A percentile compares a stretch with the other conserved stretches of the same genome.
phyloP scores from a whole-genome alignment of 768 basidiomycete species.

The Tricholoma bakamatsutake region DNA sequence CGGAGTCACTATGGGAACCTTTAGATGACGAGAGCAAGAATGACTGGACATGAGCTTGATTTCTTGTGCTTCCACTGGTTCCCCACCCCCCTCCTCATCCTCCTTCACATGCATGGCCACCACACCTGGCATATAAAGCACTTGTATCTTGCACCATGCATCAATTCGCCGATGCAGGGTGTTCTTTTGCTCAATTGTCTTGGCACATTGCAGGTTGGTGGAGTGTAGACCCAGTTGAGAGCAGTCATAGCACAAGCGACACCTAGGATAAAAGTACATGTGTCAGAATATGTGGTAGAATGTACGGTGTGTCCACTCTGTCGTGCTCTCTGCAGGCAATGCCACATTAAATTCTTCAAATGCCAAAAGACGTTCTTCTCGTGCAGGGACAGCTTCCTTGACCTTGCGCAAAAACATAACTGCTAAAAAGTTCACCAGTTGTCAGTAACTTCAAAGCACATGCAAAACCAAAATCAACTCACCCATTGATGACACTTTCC shows the following conservation, averaged over 20 bases:
- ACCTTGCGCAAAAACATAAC: conserved; percentile 7
- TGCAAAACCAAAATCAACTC: neutral
- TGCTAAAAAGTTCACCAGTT: neutral
- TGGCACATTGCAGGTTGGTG: conserved; percentile 10
- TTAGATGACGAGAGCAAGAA: no score
- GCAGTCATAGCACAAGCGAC: neutral
- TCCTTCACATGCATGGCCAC: neutral
- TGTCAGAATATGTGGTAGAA: neutral
- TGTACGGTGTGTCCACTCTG: neutral
- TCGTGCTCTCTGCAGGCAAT: neutral
- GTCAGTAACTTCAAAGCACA: neutral
- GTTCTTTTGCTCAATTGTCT: neutral
- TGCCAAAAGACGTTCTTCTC: conserved; percentile 2
- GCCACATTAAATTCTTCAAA: conserved; percentile 9
- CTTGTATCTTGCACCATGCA: no score
- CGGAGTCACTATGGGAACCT: no score
- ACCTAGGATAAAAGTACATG: neutral
- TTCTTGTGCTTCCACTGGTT: neutral
- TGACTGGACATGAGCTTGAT: neutral
- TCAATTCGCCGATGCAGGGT: neutral
- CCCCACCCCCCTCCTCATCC: neutral
- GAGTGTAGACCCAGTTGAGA: conserved; percentile 7
- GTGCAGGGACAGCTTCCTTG: conserved; percentile 5
- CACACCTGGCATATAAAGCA: conserved; percentile 7
- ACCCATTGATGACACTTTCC: conserved; percentile 17